A percentile compares a stretch with the other conserved stretches of the same genome.
These are phyloP conservation scores for Potentilla sterilis DNA, from an alignment of 306 rosid genomes.

Conservation along the genomic window DNA sequence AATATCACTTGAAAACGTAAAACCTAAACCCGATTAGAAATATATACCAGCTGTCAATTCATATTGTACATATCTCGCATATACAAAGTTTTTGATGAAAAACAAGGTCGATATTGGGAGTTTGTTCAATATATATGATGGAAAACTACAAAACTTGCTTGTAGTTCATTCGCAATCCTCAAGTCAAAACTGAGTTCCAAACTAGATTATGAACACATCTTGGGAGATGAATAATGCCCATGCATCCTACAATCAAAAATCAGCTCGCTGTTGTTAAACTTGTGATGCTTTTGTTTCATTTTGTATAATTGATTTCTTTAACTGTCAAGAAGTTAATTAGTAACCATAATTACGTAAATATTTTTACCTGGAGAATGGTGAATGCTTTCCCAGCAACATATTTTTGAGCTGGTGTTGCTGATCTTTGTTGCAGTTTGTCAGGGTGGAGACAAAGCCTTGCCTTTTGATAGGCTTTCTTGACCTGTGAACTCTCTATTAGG, in stretches of 20 bases:
- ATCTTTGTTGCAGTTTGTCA: slow-evolving; percentile 90
- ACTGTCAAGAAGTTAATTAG: background rate
- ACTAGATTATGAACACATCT: slow-evolving; percentile 52
- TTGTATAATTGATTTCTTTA: background rate
- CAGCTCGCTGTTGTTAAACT: background rate
- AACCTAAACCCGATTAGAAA: background rate
- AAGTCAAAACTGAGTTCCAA: slow-evolving; percentile 21
- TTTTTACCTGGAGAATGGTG: slow-evolving; percentile 73
- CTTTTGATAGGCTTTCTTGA: slow-evolving; percentile 82
- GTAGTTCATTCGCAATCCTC: background rate
- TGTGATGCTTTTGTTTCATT: background rate
- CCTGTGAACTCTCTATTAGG: slow-evolving; percentile 62
- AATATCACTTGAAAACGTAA: no score
- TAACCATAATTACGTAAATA: background rate
- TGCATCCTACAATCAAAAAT: slow-evolving; percentile 63
- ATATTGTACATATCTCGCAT: slow-evolving; percentile 15
- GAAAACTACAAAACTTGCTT: background rate
- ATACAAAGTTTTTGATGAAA: background rate
- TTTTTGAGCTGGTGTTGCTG: slow-evolving; percentile 71
- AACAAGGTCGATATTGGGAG: slow-evolving; percentile 4
- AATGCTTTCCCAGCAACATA: slow-evolving; percentile 71
- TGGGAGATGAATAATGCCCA: slow-evolving; percentile 76
- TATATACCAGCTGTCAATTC: background rate
- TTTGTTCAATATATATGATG: background rate
- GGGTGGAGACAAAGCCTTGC: slow-evolving; percentile 91